These are phyloP conservation scores for Aspergillus udagawae DNA, from an alignment of 2,329 filamentous ascomycete genomes.

Conservation along the genomic window DNA sequence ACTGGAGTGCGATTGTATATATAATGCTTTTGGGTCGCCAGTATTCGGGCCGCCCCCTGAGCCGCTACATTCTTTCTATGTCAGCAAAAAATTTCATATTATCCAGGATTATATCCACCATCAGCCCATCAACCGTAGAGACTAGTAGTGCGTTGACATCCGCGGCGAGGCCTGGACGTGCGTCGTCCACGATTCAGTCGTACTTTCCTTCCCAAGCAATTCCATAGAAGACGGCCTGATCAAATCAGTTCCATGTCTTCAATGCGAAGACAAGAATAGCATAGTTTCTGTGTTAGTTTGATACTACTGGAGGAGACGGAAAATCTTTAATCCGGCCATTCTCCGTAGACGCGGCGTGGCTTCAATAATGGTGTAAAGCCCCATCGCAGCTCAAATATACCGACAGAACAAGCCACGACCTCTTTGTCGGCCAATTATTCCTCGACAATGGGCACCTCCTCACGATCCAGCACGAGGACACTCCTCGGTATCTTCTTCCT, in stretches of 20 bases:
- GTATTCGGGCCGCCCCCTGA: neutral
- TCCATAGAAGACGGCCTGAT: neutral
- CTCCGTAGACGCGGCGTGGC: constrained; percentile 33
- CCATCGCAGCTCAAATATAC: constrained; percentile 6
- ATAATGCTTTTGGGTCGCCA: neutral
- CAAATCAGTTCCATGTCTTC: neutral
- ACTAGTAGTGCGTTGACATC: neutral
- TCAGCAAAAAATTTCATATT: neutral
- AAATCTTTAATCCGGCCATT: constrained; percentile 24
- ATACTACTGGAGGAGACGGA: constrained; percentile 17
- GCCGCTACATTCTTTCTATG: neutral
- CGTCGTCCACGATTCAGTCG: neutral
- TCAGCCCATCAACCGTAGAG: neutral
- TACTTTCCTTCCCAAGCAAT: neutral
- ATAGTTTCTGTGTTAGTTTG: neutral
- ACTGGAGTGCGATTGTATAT: neutral
- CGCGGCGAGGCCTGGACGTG: neutral
- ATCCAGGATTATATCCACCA: neutral
- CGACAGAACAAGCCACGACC: constrained; percentile 6
- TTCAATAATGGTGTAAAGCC: constrained; percentile 26
- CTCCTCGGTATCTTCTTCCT: constrained; percentile 30
- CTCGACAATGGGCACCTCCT: constrained; percentile 26
- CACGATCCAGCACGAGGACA: constrained; percentile 27
- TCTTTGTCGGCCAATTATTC: constrained; percentile 10
- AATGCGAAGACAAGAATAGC: neutral